Base-by-base conservation (phyloP, 2,329 filamentous ascomycete species). In the Neopestalotiopsis sp. region DNA sequence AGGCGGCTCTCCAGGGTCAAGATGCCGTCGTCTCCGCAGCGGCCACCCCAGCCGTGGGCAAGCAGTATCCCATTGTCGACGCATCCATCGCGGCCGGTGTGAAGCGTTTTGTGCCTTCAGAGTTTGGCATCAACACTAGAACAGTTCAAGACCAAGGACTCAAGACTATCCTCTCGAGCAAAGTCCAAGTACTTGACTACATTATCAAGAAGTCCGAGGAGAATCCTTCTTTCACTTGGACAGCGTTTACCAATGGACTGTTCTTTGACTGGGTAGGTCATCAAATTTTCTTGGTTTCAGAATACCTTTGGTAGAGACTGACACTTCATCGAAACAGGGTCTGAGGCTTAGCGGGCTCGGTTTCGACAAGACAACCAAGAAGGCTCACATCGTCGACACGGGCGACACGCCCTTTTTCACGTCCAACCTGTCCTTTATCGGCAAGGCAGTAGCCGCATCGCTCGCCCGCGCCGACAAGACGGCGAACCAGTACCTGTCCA, bases 191-290 rank as follows among this genome's bases (percentile, higher is more conserved):
- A 32, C 60, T 88, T 10, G 83, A 89, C 45, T 89, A 90, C 70
- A 80, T 91, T 24, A 82, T 85, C 70, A 78, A 78, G 30, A 84
- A 85, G 71, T 79, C 77, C 6, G 83, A 84, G 70, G 79, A 85
- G 69, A 77, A 79, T 28, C 74, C 80, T 1, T 77, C 72, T 0
- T 85, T 92, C 71, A 84, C 81, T 38, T 92, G 90, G 89, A 91
- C 88, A 1, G 86, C 82, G 2, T 75, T 92, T 14, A 84, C 88
- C 3, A 86, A 81, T 9, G 88, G 89, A 0, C 79, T 86, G 2
- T 89, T 92, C 77, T 90, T 92, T 74, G 90, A 92, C 74, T 88
- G 85, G 86, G 83, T 85, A 75, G 32, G 78, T 73, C 3, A 12
- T 10, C 14, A 2, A 9, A 10, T 7, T 0, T 24, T 7, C 5